Conservation (phyloP, 495 filamentous ascomycete genomes). For the Apodospora peruviana region DNA sequence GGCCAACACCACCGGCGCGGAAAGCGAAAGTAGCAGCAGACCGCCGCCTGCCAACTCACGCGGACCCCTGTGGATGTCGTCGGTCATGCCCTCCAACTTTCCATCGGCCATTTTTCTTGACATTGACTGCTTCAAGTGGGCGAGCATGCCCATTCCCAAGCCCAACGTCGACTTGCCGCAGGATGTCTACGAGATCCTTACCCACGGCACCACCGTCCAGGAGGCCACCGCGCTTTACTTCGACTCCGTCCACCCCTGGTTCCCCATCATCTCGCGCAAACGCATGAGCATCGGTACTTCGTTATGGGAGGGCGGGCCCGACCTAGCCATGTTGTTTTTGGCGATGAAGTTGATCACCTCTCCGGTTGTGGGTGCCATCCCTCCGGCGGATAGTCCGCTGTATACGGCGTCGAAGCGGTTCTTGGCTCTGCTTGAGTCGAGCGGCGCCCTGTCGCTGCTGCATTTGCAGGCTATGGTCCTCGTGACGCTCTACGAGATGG, state of each 20-base stretch:
- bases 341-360: conserved; percentile 43
- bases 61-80: conserved; percentile 8
- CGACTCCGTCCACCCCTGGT: conserved; percentile 30
- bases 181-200: conserved; percentile 30
- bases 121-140: conserved; percentile 28
- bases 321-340: conserved; percentile 44
- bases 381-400: conserved; percentile 25
- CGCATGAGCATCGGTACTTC: conserved; percentile 34
- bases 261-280: conserved; percentile 48
- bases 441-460: conserved; percentile 34
- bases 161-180: conserved; percentile 24
- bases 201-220: conserved; percentile 23
- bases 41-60: not conserved
- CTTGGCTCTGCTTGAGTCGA: conserved; percentile 28
- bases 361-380: conserved; percentile 18
- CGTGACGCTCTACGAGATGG: conserved; percentile 41
- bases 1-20: conserved; percentile 1
- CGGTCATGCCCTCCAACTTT: conserved; percentile 1
- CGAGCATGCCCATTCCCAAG: conserved; percentile 23
- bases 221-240: conserved; percentile 28
- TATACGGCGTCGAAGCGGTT: conserved; percentile 42
- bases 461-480: conserved; percentile 40
- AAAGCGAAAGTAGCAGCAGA: not conserved
- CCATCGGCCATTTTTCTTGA: conserved; percentile 30
- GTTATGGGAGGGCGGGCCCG: conserved; percentile 37